Conservation (phyloP, 768 basidiomycete species). For the Boletellus ananiceps region DNA sequence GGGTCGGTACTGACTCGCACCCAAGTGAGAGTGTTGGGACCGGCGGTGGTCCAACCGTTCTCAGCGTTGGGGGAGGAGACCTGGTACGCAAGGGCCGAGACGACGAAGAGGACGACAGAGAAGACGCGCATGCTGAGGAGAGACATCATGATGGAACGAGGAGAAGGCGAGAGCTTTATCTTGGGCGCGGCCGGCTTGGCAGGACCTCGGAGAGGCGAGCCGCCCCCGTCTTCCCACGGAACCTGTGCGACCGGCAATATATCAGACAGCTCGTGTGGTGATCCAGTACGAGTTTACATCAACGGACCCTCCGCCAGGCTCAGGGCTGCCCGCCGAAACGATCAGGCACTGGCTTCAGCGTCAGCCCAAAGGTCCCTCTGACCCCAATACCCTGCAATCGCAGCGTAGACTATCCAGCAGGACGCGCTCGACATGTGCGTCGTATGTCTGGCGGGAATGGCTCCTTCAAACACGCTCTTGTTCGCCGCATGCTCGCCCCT, state of each 20-base stretch:
- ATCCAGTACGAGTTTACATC: slow-evolving; percentile 1
- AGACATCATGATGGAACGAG: slow-evolving; percentile 6
- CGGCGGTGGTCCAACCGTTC: slow-evolving; percentile 54
- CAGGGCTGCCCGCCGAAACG: background rate
- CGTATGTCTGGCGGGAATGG: slow-evolving; percentile 13
- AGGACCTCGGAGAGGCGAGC: slow-evolving; percentile 1
- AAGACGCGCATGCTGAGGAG: slow-evolving; percentile 40
- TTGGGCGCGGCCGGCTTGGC: slow-evolving; percentile 1
- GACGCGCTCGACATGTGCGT: slow-evolving; percentile 39
- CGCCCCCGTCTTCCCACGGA: slow-evolving; percentile 22
- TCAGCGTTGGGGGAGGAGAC: slow-evolving; percentile 48
- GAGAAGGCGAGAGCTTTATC: slow-evolving; percentile 7
- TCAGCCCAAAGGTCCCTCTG: slow-evolving; percentile 81
- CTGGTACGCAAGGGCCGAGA: slow-evolving; percentile 56
- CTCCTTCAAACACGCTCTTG: background rate
- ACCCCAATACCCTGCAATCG: slow-evolving; percentile 65
- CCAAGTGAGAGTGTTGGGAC: slow-evolving; percentile 57
- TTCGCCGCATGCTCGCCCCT: slow-evolving; percentile 21
- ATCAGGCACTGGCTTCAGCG: slow-evolving; percentile 41
- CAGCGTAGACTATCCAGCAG: slow-evolving; percentile 72
- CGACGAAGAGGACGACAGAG: slow-evolving; percentile 42
- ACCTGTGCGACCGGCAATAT: background rate
- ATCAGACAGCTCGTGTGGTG: no score
- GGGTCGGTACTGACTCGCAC: slow-evolving; percentile 60
- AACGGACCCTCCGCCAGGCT: background rate